Evolutionary conservation across 2,329 filamentous ascomycete genomes (phyloP).

Genomic region (Alternaria brassicicola): DNA sequence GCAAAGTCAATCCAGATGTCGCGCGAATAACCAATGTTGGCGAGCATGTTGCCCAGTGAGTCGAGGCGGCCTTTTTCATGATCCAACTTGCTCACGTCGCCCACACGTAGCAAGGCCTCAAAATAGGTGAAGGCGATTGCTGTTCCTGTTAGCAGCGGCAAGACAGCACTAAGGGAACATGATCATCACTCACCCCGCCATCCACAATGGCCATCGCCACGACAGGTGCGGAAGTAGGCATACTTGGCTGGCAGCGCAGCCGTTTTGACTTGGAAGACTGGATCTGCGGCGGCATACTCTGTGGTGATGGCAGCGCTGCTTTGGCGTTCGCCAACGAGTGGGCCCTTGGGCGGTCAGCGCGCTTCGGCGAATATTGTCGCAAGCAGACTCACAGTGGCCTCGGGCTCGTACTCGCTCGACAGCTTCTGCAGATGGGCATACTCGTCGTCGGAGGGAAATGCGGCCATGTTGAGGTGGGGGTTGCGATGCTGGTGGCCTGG

Average conservation of each 20-base stretch:
- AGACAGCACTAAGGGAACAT: neutral
- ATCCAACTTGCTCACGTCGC: constrained; percentile 68
- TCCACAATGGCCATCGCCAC: constrained; percentile 94
- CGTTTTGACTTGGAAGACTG: constrained; percentile 84
- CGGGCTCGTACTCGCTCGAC: constrained; percentile 65
- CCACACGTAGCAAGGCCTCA: constrained; percentile 76
- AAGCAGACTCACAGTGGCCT: constrained; percentile 58
- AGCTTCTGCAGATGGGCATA: constrained; percentile 67
- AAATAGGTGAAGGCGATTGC: constrained; percentile 94
- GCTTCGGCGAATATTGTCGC: constrained; percentile 16
- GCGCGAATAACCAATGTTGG: constrained; percentile 69
- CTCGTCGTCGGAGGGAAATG: constrained; percentile 57
- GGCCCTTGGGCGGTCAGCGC: constrained; percentile 65
- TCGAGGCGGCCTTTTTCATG: constrained; percentile 75
- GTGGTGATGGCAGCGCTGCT: constrained; percentile 77
- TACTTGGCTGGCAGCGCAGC: constrained; percentile 81
- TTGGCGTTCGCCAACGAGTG: constrained; percentile 78
- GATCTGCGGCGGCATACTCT: constrained; percentile 89
- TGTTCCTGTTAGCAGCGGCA: constrained; percentile 52
- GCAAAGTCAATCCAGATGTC: constrained; percentile 83
- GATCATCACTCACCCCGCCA: constrained; percentile 79
- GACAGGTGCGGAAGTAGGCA: constrained; percentile 83
- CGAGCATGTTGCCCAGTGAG: constrained; percentile 72
- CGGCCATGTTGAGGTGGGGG: constrained; percentile 46
- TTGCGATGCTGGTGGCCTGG: constrained; percentile 33